Conservation (phyloP, 108 stramenopile genomes). For the Nitzschia inconspicua region DNA sequence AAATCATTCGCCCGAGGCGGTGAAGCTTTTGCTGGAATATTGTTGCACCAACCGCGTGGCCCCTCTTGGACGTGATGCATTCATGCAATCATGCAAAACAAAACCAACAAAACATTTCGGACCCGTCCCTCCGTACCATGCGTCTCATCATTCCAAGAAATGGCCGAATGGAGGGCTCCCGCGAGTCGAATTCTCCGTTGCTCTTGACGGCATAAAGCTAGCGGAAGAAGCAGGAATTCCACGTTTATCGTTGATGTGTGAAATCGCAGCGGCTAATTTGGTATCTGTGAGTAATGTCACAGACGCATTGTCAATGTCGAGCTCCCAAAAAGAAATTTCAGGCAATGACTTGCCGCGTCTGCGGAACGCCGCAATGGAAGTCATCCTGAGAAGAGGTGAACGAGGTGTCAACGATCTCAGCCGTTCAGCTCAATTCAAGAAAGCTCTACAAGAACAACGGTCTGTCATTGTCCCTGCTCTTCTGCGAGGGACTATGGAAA, state of each 20-base stretch:
- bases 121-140: slow-evolving; percentile 26
- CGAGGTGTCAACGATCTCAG: slow-evolving; percentile 45
- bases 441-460: slow-evolving; percentile 41
- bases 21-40: slow-evolving; percentile 83
- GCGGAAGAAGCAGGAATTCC: slow-evolving; percentile 80
- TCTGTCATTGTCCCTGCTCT: slow-evolving; percentile 57
- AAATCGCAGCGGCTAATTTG: slow-evolving; percentile 73
- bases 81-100: slow-evolving; percentile 47
- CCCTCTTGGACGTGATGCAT: slow-evolving; percentile 67
- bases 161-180: slow-evolving; percentile 65
- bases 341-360: slow-evolving; percentile 68
- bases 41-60: slow-evolving; percentile 83
- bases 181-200: slow-evolving; percentile 55
- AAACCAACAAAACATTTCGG: slow-evolving; percentile 25
- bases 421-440: slow-evolving; percentile 41
- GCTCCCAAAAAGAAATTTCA: slow-evolving; percentile 41
- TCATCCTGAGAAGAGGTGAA: slow-evolving; percentile 44
- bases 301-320: slow-evolving; percentile 60
- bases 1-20: slow-evolving; percentile 81
- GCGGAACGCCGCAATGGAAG: slow-evolving; percentile 70
- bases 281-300: slow-evolving; percentile 51
- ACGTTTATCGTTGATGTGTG: slow-evolving; percentile 81
- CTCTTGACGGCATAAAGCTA: slow-evolving; percentile 61
- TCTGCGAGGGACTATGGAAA: slow-evolving; percentile 59
- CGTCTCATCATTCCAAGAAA: slow-evolving; percentile 7